Conservation (phyloP, 2,329 filamentous ascomycete genomes). For the Botrytis squamosa region DNA sequence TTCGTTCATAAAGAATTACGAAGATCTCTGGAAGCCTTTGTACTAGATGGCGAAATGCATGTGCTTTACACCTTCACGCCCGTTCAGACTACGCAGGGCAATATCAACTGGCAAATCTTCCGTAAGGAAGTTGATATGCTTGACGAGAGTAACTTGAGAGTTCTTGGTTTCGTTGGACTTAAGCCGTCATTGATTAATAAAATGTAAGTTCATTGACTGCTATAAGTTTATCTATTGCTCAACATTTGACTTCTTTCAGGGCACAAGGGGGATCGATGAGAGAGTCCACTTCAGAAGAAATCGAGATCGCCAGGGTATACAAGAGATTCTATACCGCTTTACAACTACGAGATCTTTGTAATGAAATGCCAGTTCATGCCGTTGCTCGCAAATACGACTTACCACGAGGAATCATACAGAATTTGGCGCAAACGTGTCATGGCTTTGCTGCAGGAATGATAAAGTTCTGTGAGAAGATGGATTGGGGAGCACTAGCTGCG, state of each 20-base stretch:
- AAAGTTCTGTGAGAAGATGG: constrained; percentile 76
- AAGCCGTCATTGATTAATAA: constrained; percentile 65
- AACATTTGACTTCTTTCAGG: constrained; percentile 43
- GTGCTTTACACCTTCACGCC: constrained; percentile 76
- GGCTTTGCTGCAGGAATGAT: constrained; percentile 78
- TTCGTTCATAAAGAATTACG: constrained; percentile 70
- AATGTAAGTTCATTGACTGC: constrained; percentile 52
- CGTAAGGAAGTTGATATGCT: constrained; percentile 67
- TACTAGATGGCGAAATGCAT: constrained; percentile 80
- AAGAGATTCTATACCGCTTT: constrained; percentile 72
- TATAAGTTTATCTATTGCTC: background rate
- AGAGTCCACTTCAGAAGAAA: constrained; percentile 60
- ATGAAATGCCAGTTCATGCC: constrained; percentile 68
- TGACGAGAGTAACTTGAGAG: constrained; percentile 69
- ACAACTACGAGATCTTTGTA: constrained; percentile 76
- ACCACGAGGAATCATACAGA: constrained; percentile 69
- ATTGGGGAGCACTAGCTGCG: constrained; percentile 68
- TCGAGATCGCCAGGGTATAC: constrained; percentile 62
- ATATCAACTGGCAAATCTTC: constrained; percentile 71
- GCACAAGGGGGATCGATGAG: constrained; percentile 65
- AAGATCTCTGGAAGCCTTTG: constrained; percentile 67
- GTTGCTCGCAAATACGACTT: constrained; percentile 70
- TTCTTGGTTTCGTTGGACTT: constrained; percentile 66
- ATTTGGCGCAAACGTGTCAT: constrained; percentile 70
- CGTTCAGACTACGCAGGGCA: constrained; percentile 55